Evolutionary conservation across 2,329 filamentous ascomycete species (phyloP), one percentile per base, ranked within the genome.

Genomic region (Colletotrichum theobromicola): DNA sequence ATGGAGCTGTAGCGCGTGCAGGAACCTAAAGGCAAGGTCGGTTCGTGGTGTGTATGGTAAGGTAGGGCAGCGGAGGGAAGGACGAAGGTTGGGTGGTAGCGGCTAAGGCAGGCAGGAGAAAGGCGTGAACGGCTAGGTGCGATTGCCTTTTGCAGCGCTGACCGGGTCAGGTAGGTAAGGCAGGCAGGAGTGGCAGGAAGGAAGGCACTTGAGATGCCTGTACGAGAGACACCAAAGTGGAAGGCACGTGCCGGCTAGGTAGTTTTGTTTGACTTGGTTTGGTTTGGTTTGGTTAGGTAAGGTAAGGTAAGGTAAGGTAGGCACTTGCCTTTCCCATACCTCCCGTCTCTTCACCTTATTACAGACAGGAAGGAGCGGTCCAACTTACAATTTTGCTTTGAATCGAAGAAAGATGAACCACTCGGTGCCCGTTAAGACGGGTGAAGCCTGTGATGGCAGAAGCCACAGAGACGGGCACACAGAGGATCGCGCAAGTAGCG

Each of bases 1-100:
- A 66, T 66, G 37, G 61, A 74, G 72, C n/a, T 58, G 37, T 62
- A 67, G 70, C 42, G 63, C 18, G 34, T 26, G 42, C 42, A 73
- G 60, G 46, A 37, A 58, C 57, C n/a, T 12, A 34, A 42, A 35
- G 64, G 57, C 24, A 64, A 42, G 71, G 46, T 55, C 42, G 50
- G 34, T 50, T 50, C 42, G 42, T n/a, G 50, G 60, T 53, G 50
- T 70, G 71, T 60, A 61, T 46, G 46, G 70, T 46, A 21, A 53
- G 64, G 37, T 32, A 32, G 32, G 42, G 42, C 42, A 50, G 42
- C 42, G 53, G 21, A 57, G 15, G 53, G 53, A 16, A 57, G 21
- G 55, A 55, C 61, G 66, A 62, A 64, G 65, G 70, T 58, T 63
- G 64, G 64, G 37, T 34, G 50, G 34, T 21, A 55, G 57, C 46